Percentiles rank a stretch among this genome's conserved stretches.
These are phyloP conservation scores for Boletus sensibilis DNA, from an alignment of 768 basidiomycete species.

Conservation along the genomic window DNA sequence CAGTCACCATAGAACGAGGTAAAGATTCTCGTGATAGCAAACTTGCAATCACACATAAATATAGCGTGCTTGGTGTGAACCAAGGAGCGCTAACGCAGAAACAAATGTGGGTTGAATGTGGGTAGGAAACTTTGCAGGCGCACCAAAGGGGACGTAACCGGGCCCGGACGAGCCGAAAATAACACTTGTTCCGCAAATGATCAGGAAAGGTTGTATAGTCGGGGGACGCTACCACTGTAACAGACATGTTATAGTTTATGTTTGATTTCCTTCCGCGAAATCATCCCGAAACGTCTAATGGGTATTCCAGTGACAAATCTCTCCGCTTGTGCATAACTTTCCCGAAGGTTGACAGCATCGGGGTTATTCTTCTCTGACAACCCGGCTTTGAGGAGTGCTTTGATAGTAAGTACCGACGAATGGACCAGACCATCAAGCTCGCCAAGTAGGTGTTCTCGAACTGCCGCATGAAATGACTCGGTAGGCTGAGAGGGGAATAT, in stretches of 20 bases:
- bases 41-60: not conserved
- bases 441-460: slow-evolving; percentile 48
- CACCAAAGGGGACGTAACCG: not conserved
- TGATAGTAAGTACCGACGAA: slow-evolving; percentile 50
- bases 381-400: slow-evolving; percentile 52
- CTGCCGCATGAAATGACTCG: slow-evolving; percentile 52
- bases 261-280: slow-evolving; percentile 62
- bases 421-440: slow-evolving; percentile 60
- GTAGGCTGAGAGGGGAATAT: slow-evolving; percentile 55
- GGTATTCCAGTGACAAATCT: slow-evolving; percentile 64
- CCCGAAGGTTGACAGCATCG: slow-evolving; percentile 63
- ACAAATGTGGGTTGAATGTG: not conserved
- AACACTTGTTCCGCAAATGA: not conserved
- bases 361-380: slow-evolving; percentile 61
- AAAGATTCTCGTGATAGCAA: not conserved
- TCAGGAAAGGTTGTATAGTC: not conserved
- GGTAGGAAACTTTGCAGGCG: not conserved
- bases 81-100: not conserved
- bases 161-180: not conserved
- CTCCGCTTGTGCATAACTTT: slow-evolving; percentile 70
- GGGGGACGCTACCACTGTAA: not conserved
- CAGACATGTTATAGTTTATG: slow-evolving; percentile 50
- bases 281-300: slow-evolving; percentile 47
- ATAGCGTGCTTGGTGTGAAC: not conserved
- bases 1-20: not conserved